A percentile compares a stretch with the other conserved stretches of the same genome.
Conservation (phyloP, 225 moss, liverwort and hornwort species). For the Takakia lepidozioides region DNA sequence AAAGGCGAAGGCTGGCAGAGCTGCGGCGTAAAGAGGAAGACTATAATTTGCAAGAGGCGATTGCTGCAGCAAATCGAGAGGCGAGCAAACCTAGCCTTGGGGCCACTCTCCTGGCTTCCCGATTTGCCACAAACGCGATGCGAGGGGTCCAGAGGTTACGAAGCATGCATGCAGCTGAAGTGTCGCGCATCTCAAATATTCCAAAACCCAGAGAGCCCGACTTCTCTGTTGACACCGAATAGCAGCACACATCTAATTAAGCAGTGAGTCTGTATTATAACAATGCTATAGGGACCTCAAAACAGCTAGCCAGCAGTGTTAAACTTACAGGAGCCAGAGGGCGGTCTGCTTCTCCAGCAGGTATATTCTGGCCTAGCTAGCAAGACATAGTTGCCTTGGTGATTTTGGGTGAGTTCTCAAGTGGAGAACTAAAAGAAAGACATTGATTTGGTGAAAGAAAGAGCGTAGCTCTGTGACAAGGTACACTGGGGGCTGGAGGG, state of each 20-base stretch:
- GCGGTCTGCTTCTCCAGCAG: too few species aligned
- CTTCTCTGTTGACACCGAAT: conserved; percentile 32
- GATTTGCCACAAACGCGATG: conserved; percentile 36
- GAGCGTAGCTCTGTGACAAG: too few species aligned
- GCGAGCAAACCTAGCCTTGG: conserved; percentile 19
- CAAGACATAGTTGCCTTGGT: too few species aligned
- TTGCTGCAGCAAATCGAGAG: conserved; percentile 9
- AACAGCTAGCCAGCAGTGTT: too few species aligned
- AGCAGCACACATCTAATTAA: not conserved
- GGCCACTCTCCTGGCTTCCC: conserved; percentile 19
- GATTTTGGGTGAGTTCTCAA: too few species aligned
- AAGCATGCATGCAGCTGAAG: conserved; percentile 40
- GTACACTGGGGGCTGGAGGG: too few species aligned
- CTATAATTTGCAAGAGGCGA: conserved; percentile 12
- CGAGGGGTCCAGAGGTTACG: conserved; percentile 44
- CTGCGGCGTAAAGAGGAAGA: conserved; percentile 34
- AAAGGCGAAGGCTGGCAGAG: conserved; percentile 25
- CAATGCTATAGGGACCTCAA: too few species aligned
- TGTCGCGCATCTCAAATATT: conserved; percentile 29
- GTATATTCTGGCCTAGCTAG: too few species aligned
- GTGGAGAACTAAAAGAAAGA: too few species aligned
- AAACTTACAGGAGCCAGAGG: too few species aligned
- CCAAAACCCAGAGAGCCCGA: conserved; percentile 49
- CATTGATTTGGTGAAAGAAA: too few species aligned
- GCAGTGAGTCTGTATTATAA: not conserved